Conservation (phyloP, 805 yeast species). For the Kazachstania viticola region DNA sequence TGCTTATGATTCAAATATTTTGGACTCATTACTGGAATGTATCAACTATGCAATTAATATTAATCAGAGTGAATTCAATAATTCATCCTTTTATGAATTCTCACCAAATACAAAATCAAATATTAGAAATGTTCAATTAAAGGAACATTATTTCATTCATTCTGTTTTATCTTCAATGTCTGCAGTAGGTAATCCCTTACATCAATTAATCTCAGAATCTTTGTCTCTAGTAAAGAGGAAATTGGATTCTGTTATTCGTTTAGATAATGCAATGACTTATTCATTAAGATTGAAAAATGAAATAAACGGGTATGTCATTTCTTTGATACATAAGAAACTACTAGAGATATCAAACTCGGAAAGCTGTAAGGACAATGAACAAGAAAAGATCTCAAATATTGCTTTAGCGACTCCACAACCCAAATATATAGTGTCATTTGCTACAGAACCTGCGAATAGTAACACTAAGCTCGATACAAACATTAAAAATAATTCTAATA, state of each 20-base stretch:
- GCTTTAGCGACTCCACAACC: slow-evolving; percentile 14
- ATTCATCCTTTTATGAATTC: slow-evolving; percentile 10
- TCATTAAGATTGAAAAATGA: slow-evolving; percentile 69
- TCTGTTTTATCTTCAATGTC: background rate
- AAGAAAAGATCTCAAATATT: slow-evolving; percentile 28
- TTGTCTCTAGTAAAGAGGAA: slow-evolving; percentile 48
- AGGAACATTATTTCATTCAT: slow-evolving; percentile 7
- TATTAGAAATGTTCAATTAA: slow-evolving; percentile 33
- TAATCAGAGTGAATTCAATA: slow-evolving; percentile 49
- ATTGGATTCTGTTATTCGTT: slow-evolving; percentile 55
- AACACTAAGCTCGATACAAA: background rate
- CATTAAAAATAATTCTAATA: slow-evolving; percentile 4
- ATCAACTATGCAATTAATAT: slow-evolving; percentile 67
- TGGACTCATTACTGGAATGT: slow-evolving; percentile 34
- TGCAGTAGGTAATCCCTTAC: slow-evolving; percentile 45
- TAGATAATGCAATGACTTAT: slow-evolving; percentile 64
- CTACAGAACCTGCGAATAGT: too few species aligned
- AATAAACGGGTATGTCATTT: slow-evolving; percentile 57
- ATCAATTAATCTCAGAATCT: slow-evolving; percentile 55
- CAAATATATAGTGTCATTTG: background rate
- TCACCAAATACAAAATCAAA: slow-evolving; percentile 56
- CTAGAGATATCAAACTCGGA: too few species aligned
- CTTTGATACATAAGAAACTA: slow-evolving; percentile 53
- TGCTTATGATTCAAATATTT: slow-evolving; percentile 5
- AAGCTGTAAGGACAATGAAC: too few species aligned